Percentiles rank a stretch among this genome's conserved stretches.
phyloP scores from a whole-genome alignment of 1,139 yeast species.

The Pichia cactophila region DNA sequence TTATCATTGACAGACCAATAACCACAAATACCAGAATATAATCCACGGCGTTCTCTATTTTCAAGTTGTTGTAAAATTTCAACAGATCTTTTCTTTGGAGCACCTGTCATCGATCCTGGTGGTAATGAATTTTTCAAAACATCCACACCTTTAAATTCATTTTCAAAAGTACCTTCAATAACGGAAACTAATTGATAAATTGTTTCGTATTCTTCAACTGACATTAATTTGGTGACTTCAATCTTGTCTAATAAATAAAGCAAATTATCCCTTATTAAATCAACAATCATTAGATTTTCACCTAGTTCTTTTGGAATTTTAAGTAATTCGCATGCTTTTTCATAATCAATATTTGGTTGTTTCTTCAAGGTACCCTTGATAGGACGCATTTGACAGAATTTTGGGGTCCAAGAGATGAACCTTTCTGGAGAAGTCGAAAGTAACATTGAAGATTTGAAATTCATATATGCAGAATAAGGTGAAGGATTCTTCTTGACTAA shows the following conservation, averaged over 20 bases:
- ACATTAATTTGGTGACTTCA: slow-evolving; percentile 71
- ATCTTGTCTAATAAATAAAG: slow-evolving; percentile 64
- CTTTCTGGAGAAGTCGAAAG: slow-evolving; percentile 94
- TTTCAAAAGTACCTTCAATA: slow-evolving; percentile 54
- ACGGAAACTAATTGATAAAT: slow-evolving; percentile 91
- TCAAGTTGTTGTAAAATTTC: slow-evolving; percentile 61
- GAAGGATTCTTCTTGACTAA: slow-evolving; percentile 76
- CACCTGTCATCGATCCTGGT: slow-evolving; percentile 99
- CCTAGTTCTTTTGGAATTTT: slow-evolving; percentile 91
- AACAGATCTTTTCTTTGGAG: slow-evolving; percentile 91
- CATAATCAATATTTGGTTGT: slow-evolving; percentile 41
- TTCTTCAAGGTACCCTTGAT: slow-evolving; percentile 92
- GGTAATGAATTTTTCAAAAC: slow-evolving; percentile 74
- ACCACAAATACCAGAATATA: slow-evolving; percentile 93
- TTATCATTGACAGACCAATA: slow-evolving; percentile 87
- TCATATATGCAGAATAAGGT: slow-evolving; percentile 80
- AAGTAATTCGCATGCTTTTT: slow-evolving; percentile 55
- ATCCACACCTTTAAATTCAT: slow-evolving; percentile 61
- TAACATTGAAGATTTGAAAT: slow-evolving; percentile 55
- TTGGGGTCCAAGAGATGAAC: slow-evolving; percentile 68
- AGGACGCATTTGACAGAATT: slow-evolving; percentile 74
- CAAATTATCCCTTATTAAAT: slow-evolving; percentile 86
- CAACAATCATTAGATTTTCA: slow-evolving; percentile 95
- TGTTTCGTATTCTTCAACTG: slow-evolving; percentile 85
- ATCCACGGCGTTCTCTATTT: slow-evolving; percentile 55